Base-by-base conservation (phyloP, 2,329 filamentous ascomycete species). In the Ophiosphaerella korrae region DNA sequence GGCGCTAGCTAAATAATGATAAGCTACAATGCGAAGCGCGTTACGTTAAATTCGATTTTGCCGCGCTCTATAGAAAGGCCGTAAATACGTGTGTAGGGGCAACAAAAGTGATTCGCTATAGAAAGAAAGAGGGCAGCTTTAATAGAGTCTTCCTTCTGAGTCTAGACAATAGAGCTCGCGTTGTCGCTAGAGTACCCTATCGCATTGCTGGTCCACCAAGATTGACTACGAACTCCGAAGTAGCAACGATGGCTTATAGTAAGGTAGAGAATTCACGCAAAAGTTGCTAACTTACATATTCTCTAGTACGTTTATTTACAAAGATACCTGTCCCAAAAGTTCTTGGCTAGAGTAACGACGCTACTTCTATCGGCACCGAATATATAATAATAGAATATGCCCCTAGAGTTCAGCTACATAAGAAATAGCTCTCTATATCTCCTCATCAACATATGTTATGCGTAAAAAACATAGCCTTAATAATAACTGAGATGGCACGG, bases 241-340 rank as follows among this genome's bases (percentile, higher is more conserved):
- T 78, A 45, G 76, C 77, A 21, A 78, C 75, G 3, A 72, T 78
- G 44, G 57, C 53, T 39, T 77, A 76, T 52, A 42, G 74, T 77
- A 58, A 64, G 66, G 53, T 33, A 31, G n/a, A 13, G 8, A 34
- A 26, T 31, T 26, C 51, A 45, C 23, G 13, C 14, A 40, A 9
- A 23, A 46, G 24, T 45, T 14, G 33, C 36, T 11, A 42, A n/a
- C n/a, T 40, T 45, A 36, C 12, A 36, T 6, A 14, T 26, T 26
- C 24, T 13, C 24, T 44, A 75, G 71, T 73, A 48, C 65, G 67
- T 62, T 21, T 48, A 1, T 65, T 72, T 21, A 76, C 72, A 8
- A 67, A 49, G 7, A 65, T 78, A 36, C 75, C 76, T 29, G 67
- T 77, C 16, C 75, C 74, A 18, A 60, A 48, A 45, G 67, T 78